Evolutionary conservation across 306 rosid species (phyloP).

Genomic region (Lathyrus oleraceus): DNA sequence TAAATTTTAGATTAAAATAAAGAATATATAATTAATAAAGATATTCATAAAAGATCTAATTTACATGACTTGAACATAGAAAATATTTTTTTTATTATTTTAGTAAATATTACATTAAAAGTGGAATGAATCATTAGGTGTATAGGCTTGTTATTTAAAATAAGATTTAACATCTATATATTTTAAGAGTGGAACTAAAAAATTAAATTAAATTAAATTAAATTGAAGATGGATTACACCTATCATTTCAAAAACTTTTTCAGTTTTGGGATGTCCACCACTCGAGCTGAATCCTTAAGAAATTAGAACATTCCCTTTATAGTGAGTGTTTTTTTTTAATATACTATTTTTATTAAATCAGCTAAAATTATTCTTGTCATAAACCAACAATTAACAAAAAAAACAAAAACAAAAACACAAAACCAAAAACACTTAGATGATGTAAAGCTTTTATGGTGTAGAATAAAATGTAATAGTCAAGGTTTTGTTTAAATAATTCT

Average conservation of each 20-base stretch:
- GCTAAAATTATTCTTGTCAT: background rate
- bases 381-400: background rate
- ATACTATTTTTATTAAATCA: conserved; percentile 20
- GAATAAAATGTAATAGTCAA: conserved; percentile 21
- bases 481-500: conserved; percentile 28
- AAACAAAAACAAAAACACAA: background rate
- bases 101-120: no score
- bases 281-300: conserved; percentile 11
- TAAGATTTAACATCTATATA: background rate
- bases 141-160: no score
- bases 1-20: no score
- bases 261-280: conserved; percentile 27
- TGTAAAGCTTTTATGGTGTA: conserved; percentile 15
- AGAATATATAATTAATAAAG: no score
- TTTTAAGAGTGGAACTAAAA: background rate
- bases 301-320: conserved; percentile 36
- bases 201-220: background rate
- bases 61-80: background rate
- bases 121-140: background rate
- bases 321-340: conserved; percentile 35
- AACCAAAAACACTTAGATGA: no score
- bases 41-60: background rate
- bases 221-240: background rate
- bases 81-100: no score
- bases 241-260: conserved; percentile 37